Conservation (phyloP, 169 alveolate species). For the Ichthyophthirius multifiliis region DNA sequence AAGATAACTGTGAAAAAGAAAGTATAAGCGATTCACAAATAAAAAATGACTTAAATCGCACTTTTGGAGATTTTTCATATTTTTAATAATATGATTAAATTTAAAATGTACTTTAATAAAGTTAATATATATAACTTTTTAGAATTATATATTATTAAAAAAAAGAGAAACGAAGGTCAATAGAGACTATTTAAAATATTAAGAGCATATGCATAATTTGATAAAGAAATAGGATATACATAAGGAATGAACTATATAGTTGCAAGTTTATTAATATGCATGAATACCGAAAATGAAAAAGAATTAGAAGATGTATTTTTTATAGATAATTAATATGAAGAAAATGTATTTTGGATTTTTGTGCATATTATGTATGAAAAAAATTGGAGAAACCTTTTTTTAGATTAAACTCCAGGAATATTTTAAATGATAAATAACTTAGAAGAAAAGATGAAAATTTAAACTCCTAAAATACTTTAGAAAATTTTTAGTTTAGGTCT, state of each 20-base stretch:
- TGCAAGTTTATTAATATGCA: not conserved
- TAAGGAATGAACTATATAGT: not conserved
- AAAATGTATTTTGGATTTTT: not conserved
- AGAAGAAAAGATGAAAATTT: not conserved
- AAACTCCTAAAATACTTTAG: not conserved
- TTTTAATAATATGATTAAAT: too few relatives aligned
- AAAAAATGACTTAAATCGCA: too few relatives aligned
- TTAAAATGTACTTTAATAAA: too few relatives aligned
- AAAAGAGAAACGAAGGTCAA: too few relatives aligned
- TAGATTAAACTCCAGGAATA: not conserved
- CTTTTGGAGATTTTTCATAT: too few relatives aligned
- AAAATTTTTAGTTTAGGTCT: not conserved
- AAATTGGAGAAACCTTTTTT: not conserved
- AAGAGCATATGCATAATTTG: not conserved
- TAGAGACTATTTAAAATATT: too few relatives aligned
- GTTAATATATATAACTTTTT: too few relatives aligned
- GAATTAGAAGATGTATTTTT: not conserved
- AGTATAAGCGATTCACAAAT: too few relatives aligned
- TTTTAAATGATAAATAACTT: not conserved
- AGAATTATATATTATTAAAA: too few relatives aligned
- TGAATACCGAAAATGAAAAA: not conserved
- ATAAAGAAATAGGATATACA: not conserved
- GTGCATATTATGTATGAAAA: not conserved
- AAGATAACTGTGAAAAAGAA: too few relatives aligned
- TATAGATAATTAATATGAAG: not conserved